Conservation (phyloP, 305 asterid species). For the Fraxinus velutina region DNA sequence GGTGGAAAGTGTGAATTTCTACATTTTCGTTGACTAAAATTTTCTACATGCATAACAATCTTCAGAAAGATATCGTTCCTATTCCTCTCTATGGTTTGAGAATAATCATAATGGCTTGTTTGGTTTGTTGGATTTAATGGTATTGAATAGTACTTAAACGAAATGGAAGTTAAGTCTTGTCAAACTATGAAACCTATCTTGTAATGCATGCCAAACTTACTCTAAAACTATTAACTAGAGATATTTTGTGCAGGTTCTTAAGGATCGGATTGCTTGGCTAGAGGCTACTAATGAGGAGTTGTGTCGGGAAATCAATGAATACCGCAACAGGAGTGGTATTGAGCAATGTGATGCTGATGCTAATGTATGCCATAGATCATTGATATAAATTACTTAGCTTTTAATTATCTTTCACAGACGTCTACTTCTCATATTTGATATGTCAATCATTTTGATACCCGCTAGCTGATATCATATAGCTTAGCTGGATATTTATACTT, state of each 20-base stretch:
- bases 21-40: background rate
- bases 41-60: background rate
- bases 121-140: background rate
- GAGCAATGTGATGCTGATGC: slow-evolving; percentile 54
- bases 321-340: slow-evolving; percentile 49
- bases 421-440: background rate
- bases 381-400: background rate
- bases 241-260: slow-evolving; percentile 61
- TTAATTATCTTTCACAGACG: background rate
- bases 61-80: background rate
- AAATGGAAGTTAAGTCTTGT: background rate
- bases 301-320: slow-evolving; percentile 74
- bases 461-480: background rate
- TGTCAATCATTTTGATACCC: background rate
- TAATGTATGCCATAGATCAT: slow-evolving; percentile 42
- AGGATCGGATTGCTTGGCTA: slow-evolving; percentile 85
- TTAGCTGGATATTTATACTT: background rate
- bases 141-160: background rate
- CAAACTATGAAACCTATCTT: background rate
- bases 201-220: background rate
- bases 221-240: slow-evolving; percentile 18
- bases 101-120: background rate
- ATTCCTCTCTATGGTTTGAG: background rate
- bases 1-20: background rate
- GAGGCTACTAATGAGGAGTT: slow-evolving; percentile 90